Percentiles rank a stretch among this genome's conserved stretches.
phyloP scores from a whole-genome alignment of 768 basidiomycete species.

The Lentinula edodes region DNA sequence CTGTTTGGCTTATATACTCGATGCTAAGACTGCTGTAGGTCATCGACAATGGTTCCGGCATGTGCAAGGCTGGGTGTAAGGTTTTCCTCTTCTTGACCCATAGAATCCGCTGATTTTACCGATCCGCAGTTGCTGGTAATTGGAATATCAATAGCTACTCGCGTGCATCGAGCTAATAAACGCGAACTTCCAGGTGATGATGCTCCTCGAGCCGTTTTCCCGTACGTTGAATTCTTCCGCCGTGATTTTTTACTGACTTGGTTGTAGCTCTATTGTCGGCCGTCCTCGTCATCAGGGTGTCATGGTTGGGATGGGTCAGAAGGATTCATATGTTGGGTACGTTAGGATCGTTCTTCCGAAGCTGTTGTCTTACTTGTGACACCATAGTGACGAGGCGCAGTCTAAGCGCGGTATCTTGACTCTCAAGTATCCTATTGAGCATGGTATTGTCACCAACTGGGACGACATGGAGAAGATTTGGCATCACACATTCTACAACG shows the following conservation, averaged over 20 bases:
- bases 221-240: conserved; percentile 35
- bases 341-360: conserved; percentile 11
- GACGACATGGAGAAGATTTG: conserved; percentile 77
- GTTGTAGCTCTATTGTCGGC: conserved; percentile 56
- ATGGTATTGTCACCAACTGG: conserved; percentile 73
- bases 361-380: conserved; percentile 6
- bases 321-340: conserved; percentile 72
- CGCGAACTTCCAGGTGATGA: conserved; percentile 50
- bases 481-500: conserved; percentile 83
- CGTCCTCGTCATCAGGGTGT: conserved; percentile 71
- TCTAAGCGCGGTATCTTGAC: conserved; percentile 70
- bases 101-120: conserved; percentile 8
- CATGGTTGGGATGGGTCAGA: conserved; percentile 77
- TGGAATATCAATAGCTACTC: conserved; percentile 5
- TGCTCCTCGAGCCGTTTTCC: conserved; percentile 68
- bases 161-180: not conserved
- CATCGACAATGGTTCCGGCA: conserved; percentile 76
- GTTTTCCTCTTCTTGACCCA: conserved; percentile 11
- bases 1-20: not conserved
- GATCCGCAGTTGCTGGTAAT: conserved; percentile 32
- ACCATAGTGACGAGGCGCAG: conserved; percentile 61
- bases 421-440: conserved; percentile 67
- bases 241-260: not conserved
- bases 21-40: conserved; percentile 29
- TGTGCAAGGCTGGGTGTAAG: conserved; percentile 83